These are phyloP conservation scores for Trametes pubescens DNA, from an alignment of 1,284 basidiomycete genomes.

Conservation along the genomic window DNA sequence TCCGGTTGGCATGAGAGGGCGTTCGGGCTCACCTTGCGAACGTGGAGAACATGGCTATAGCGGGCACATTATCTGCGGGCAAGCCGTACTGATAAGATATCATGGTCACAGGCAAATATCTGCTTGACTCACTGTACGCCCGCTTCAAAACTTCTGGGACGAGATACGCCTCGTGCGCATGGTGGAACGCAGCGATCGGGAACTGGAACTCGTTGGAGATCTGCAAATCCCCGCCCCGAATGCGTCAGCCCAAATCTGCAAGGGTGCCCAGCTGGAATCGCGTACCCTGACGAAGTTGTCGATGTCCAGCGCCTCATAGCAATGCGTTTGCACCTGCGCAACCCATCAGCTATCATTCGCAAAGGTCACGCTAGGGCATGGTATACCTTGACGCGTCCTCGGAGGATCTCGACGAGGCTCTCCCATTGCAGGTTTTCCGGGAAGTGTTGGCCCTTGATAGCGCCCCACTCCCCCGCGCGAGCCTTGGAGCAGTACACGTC, in stretches of 20 bases:
- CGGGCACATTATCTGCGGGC: slow-evolving; percentile 50
- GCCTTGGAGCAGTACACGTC: slow-evolving; percentile 72
- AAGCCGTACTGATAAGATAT: neutral
- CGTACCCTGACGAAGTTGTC: slow-evolving; percentile 71
- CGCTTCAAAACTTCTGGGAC: slow-evolving; percentile 62
- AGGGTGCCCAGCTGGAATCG: neutral
- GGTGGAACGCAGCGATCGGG: slow-evolving; percentile 61
- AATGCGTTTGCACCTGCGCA: slow-evolving; percentile 66
- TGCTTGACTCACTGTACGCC: slow-evolving; percentile 59
- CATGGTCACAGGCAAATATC: neutral
- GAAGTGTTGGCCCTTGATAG: slow-evolving; percentile 58
- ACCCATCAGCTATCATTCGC: neutral
- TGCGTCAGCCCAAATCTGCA: neutral
- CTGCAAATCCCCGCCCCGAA: slow-evolving; percentile 25
- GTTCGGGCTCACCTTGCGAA: slow-evolving; percentile 44
- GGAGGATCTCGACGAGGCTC: slow-evolving; percentile 81
- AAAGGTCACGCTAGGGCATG: neutral
- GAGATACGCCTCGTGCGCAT: slow-evolving; percentile 66
- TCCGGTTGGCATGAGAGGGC: neutral
- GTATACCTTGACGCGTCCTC: slow-evolving; percentile 73
- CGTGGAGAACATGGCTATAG: slow-evolving; percentile 65
- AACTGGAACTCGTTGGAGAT: slow-evolving; percentile 58
- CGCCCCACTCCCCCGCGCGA: slow-evolving; percentile 62
- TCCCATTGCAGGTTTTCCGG: slow-evolving; percentile 86
- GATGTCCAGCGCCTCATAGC: slow-evolving; percentile 84